phyloP scores from a whole-genome alignment of 441 rosid species.

The Populus hybrid region DNA sequence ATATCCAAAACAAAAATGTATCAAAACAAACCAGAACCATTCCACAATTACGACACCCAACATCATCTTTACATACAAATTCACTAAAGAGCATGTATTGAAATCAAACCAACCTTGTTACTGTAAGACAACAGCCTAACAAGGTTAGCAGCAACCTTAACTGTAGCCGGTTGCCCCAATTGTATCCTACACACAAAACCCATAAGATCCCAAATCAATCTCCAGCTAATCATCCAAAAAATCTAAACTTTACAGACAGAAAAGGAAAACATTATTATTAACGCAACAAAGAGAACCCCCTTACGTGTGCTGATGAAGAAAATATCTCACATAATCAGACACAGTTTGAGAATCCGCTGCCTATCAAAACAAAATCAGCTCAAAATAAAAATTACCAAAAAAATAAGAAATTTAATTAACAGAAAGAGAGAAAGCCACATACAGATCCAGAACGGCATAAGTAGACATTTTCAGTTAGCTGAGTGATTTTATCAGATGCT shows the following conservation, averaged over 20 bases:
- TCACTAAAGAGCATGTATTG: background rate
- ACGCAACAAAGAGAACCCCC: slow-evolving; percentile 20
- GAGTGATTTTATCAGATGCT: slow-evolving; percentile 92
- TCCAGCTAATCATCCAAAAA: background rate
- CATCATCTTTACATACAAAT: background rate
- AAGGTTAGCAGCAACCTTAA: slow-evolving; percentile 95
- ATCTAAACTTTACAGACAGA: no score
- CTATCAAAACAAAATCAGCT: slow-evolving; percentile 30
- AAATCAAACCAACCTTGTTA: slow-evolving; percentile 65
- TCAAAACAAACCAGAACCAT: background rate
- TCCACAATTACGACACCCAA: background rate
- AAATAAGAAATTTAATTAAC: background rate
- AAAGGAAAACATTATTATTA: background rate
- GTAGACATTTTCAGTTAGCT: slow-evolving; percentile 92
- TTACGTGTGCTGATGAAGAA: slow-evolving; percentile 95
- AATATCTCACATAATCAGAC: slow-evolving; percentile 89
- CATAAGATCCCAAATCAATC: background rate
- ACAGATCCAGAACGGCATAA: slow-evolving; percentile 56
- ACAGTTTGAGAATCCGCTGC: slow-evolving; percentile 98
- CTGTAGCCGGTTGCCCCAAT: slow-evolving; percentile 93
- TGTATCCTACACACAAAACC: slow-evolving; percentile 56
- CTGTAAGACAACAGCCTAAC: slow-evolving; percentile 73
- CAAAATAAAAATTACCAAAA: background rate
- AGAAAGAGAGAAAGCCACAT: background rate
- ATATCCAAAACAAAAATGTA: slow-evolving; percentile 3